Evolutionary conservation across 257 asterid species (phyloP).

Genomic region (Nicotiana tabacum): DNA sequence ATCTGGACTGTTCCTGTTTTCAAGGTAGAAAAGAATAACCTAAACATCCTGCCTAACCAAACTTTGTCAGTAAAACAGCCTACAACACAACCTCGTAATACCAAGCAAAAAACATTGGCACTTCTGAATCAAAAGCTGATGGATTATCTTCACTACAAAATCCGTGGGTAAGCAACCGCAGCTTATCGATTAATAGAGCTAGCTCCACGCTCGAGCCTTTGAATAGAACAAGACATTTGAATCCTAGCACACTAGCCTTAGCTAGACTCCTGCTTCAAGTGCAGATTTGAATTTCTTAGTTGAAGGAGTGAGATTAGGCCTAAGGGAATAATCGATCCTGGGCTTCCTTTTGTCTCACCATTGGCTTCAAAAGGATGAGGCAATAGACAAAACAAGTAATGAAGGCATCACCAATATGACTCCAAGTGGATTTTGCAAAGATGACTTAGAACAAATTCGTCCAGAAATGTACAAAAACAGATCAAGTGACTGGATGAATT

Average conservation of each 20-base stretch:
- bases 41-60: slow-evolving; percentile 5
- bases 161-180: not conserved
- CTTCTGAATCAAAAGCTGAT: not conserved
- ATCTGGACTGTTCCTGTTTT: slow-evolving; percentile 11
- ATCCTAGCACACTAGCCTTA: no score
- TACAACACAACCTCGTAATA: slow-evolving; percentile 8
- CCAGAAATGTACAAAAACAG: slow-evolving; percentile 17
- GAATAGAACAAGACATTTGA: no score
- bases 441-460: slow-evolving; percentile 4
- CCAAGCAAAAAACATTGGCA: not conserved
- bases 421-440: slow-evolving; percentile 7
- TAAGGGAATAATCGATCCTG: no score
- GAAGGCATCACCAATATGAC: not conserved
- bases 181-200: no score
- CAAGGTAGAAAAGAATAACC: slow-evolving; percentile 11
- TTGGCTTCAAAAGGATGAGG: not conserved
- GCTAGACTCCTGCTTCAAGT: no score
- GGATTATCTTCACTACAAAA: slow-evolving; percentile 11
- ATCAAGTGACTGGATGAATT: not conserved
- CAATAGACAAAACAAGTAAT: not conserved
- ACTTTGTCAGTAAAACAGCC: not conserved
- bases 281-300: no score
- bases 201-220: no score
- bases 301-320: no score
- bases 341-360: no score